Evolutionary conservation across 2,329 filamentous ascomycete genomes (phyloP).

Genomic region (Dendrostoma leiphaemia): DNA sequence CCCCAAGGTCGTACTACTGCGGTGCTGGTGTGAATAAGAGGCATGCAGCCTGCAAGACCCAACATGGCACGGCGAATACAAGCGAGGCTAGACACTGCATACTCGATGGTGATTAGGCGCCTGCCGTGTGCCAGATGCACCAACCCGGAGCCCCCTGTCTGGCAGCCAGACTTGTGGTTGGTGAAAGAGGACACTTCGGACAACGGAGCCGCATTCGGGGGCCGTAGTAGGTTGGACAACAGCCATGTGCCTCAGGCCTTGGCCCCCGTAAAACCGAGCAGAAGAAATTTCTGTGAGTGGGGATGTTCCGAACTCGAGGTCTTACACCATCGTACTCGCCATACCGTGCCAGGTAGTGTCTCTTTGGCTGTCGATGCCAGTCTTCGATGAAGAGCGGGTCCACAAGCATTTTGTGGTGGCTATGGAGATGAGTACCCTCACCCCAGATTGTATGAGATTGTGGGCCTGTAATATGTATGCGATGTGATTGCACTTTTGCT

Average conservation of each 20-base stretch:
- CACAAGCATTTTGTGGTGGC: background rate
- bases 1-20: conserved; percentile 14
- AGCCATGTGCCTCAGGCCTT: background rate
- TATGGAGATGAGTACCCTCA: background rate
- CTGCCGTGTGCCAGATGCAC: background rate
- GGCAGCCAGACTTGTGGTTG: background rate
- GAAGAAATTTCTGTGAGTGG: background rate
- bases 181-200: background rate
- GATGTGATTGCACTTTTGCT: background rate
- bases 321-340: background rate
- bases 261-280: background rate
- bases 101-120: background rate
- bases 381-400: background rate
- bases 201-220: conserved; percentile 11
- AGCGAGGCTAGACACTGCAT: background rate
- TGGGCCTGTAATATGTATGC: background rate
- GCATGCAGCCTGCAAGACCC: background rate
- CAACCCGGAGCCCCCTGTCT: background rate
- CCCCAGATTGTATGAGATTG: background rate
- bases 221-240: conserved; percentile 12
- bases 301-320: conserved; percentile 1
- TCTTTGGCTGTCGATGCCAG: background rate
- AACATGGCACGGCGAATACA: background rate
- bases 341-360: background rate
- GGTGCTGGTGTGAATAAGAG: conserved; percentile 4